phyloP scores from a whole-genome alignment of 2,329 filamentous ascomycete genomes.

The Phialophora chinensis region DNA sequence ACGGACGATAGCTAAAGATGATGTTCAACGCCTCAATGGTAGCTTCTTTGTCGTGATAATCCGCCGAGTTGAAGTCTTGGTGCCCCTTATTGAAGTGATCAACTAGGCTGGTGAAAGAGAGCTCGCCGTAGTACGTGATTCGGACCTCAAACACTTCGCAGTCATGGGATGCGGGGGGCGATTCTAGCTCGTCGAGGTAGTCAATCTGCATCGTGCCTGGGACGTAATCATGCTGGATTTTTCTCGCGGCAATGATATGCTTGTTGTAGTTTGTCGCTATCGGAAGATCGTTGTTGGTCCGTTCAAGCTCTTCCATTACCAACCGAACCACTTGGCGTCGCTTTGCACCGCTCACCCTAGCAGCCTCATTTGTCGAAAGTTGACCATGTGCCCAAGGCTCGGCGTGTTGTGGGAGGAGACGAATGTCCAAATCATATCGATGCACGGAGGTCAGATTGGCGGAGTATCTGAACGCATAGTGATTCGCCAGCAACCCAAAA shows the following conservation, averaged over 20 bases:
- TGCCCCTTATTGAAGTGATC: not conserved
- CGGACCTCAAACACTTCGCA: constrained; percentile 11
- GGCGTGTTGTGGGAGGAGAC: too few relatives aligned
- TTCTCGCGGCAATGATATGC: constrained; percentile 11
- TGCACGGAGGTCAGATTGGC: too few relatives aligned
- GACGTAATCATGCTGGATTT: constrained; percentile 1
- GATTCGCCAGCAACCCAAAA: too few relatives aligned
- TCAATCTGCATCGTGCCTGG: not conserved
- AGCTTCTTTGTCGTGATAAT: constrained; percentile 12
- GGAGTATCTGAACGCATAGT: too few relatives aligned
- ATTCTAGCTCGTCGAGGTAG: constrained; percentile 14
- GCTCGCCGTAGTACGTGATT: not conserved
- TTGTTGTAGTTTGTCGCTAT: constrained; percentile 24
- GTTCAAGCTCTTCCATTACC: constrained; percentile 1
- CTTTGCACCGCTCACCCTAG: too few relatives aligned
- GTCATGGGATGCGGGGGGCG: not conserved
- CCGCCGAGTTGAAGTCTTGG: not conserved
- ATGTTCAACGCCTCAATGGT: constrained; percentile 22
- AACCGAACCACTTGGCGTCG: too few relatives aligned
- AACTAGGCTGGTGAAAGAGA: constrained; percentile 11
- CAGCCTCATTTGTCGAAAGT: too few relatives aligned
- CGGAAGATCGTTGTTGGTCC: not conserved
- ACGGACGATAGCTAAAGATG: constrained; percentile 25
- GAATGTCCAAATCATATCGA: too few relatives aligned
- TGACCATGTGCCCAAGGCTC: too few relatives aligned